phyloP scores from a whole-genome alignment of 495 filamentous ascomycete species.

The Neurospora hispaniola region DNA sequence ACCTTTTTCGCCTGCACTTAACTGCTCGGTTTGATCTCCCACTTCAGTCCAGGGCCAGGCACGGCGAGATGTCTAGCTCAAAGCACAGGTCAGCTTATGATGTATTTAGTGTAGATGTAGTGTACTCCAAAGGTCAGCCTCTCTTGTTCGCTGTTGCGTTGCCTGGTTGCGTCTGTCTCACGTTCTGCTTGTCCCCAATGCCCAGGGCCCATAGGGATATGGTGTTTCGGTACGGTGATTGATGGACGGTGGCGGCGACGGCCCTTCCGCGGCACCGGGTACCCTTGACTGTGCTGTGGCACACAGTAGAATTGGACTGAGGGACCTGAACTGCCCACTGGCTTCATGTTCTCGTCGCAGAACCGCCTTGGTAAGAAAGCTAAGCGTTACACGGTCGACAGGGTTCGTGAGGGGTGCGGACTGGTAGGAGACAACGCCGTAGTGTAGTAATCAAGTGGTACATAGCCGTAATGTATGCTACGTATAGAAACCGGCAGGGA shows the following conservation, averaged over 20 bases:
- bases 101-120: background rate
- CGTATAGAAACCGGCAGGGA: background rate
- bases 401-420: background rate
- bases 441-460: background rate
- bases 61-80: background rate
- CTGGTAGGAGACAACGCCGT: background rate
- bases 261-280: background rate
- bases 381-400: background rate
- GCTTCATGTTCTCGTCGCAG: slow-evolving; percentile 1
- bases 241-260: background rate
- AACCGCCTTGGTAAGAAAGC: background rate
- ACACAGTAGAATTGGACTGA: background rate
- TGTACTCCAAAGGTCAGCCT: background rate
- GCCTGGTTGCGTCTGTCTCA: background rate
- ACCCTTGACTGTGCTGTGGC: background rate
- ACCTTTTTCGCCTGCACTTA: background rate
- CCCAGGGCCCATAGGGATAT: background rate
- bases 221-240: background rate
- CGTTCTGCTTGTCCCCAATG: background rate
- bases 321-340: background rate
- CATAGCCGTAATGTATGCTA: background rate
- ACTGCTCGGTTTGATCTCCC: background rate
- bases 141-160: background rate
- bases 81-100: background rate
- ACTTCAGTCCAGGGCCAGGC: background rate